These are phyloP conservation scores for Populus alba DNA, from an alignment of 345 rosid genomes.

Conservation along the genomic window DNA sequence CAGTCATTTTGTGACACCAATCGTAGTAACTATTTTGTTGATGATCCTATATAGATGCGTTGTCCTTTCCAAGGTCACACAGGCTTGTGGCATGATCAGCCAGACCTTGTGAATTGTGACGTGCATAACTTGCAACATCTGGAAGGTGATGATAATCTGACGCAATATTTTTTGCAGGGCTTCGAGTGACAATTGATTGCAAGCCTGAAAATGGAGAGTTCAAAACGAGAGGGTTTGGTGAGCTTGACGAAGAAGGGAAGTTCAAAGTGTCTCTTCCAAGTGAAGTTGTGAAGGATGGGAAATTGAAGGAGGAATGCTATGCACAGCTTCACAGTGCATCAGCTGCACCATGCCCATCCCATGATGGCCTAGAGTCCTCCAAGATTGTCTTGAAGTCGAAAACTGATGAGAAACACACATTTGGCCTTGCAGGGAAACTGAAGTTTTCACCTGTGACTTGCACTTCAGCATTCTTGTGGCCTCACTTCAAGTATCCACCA, in stretches of 20 bases:
- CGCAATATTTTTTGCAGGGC: conserved; percentile 39
- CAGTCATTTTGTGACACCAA: neutral
- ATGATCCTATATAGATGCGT: neutral
- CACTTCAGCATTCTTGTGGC: conserved; percentile 59
- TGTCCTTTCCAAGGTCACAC: neutral
- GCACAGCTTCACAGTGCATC: conserved; percentile 79
- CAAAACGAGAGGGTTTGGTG: conserved; percentile 50
- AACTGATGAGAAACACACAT: conserved; percentile 40
- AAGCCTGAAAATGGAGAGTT: conserved; percentile 50
- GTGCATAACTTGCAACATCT: neutral
- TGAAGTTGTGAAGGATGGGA: conserved; percentile 50
- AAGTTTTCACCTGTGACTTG: conserved; percentile 61
- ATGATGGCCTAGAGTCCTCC: conserved; percentile 49
- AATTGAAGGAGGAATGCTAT: conserved; percentile 68
- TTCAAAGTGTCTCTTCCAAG: conserved; percentile 54
- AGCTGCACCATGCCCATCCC: conserved; percentile 55
- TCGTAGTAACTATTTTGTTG: neutral
- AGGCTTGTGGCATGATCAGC: neutral
- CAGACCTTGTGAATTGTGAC: neutral
- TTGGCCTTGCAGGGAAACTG: conserved; percentile 55
- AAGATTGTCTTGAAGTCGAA: conserved; percentile 50
- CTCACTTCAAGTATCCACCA: conserved; percentile 34
- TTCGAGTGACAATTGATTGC: conserved; percentile 68
- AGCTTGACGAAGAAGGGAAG: conserved; percentile 60
- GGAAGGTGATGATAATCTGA: neutral